A percentile compares a stretch with the other conserved stretches of the same genome.
Evolutionary conservation across 192 early-diverging fungal species (phyloP).

Genomic region (Coemansia sp.): DNA sequence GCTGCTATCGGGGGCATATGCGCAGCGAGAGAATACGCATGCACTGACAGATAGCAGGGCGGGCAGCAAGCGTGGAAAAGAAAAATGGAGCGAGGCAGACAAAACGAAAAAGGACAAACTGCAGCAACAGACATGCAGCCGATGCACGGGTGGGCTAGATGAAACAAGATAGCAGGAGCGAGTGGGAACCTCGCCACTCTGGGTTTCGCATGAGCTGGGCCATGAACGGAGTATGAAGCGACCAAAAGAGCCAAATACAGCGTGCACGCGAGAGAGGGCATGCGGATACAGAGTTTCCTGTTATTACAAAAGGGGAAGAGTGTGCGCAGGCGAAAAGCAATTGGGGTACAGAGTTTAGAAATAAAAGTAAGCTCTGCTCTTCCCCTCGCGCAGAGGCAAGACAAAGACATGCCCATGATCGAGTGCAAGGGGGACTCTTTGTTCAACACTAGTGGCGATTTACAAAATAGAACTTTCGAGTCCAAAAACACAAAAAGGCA

Average conservation of each 20-base stretch:
- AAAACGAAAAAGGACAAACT: neutral
- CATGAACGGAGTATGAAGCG: neutral
- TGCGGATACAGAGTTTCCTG: no score
- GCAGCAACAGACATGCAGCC: conserved; percentile 5
- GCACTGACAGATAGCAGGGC: neutral
- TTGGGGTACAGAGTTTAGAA: no score
- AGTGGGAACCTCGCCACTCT: neutral
- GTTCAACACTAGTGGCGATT: no score
- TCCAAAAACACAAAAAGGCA: no score
- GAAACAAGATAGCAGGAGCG: neutral
- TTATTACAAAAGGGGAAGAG: no score
- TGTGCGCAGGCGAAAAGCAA: no score
- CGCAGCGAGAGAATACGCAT: neutral
- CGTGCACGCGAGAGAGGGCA: neutral
- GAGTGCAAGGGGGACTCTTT: no score
- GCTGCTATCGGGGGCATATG: neutral
- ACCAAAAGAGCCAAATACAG: neutral
- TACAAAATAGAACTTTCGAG: no score
- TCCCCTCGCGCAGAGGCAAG: no score
- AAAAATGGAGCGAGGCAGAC: neutral
- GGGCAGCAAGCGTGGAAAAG: neutral
- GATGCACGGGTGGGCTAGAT: conserved; percentile 1
- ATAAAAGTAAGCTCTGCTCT: no score
- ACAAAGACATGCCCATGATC: no score
- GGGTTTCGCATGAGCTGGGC: neutral